A percentile compares a stretch with the other conserved stretches of the same genome.
Evolutionary conservation across 352 stramenopile genomes (phyloP).

Genomic region (Pythium aquatile): DNA sequence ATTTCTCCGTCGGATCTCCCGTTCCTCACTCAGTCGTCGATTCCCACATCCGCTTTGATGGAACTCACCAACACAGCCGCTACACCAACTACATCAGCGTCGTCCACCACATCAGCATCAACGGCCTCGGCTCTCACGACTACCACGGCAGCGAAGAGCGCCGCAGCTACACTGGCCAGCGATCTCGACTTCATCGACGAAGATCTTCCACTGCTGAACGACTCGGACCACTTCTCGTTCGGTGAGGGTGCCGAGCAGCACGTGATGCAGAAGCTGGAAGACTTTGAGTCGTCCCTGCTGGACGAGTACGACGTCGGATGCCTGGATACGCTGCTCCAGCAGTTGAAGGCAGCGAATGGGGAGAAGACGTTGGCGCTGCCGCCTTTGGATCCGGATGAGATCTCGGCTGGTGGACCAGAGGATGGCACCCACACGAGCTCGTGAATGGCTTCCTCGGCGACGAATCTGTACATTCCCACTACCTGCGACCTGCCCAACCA

Average conservation of each 20-base stretch:
- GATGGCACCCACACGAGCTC: conserved; percentile 31
- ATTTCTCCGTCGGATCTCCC: conserved; percentile 6
- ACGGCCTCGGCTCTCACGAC: conserved; percentile 17
- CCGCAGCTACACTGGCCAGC: conserved; percentile 1
- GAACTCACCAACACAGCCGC: conserved; percentile 1
- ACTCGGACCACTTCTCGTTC: conserved; percentile 72
- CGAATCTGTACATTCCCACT: neutral
- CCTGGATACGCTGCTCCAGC: conserved; percentile 80
- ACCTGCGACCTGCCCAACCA: neutral
- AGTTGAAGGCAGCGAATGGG: conserved; percentile 57
- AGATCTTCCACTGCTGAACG: conserved; percentile 64
- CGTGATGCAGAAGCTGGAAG: conserved; percentile 87
- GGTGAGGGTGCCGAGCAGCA: conserved; percentile 70
- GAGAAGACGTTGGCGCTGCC: conserved; percentile 40
- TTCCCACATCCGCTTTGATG: conserved; percentile 12
- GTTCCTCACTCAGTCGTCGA: conserved; percentile 4
- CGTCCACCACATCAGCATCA: conserved; percentile 1
- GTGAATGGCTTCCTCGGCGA: neutral
- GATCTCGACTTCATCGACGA: conserved; percentile 69
- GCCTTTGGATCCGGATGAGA: conserved; percentile 57
- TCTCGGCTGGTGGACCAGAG: conserved; percentile 45
- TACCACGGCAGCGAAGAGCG: neutral
- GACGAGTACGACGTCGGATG: conserved; percentile 86
- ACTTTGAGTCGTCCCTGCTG: conserved; percentile 85
- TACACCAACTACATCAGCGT: neutral